A percentile compares a stretch with the other conserved stretches of the same genome.
These are phyloP conservation scores for Cutaneotrichosporon sp. DNA, from an alignment of 1,284 basidiomycete species.

Conservation along the genomic window DNA sequence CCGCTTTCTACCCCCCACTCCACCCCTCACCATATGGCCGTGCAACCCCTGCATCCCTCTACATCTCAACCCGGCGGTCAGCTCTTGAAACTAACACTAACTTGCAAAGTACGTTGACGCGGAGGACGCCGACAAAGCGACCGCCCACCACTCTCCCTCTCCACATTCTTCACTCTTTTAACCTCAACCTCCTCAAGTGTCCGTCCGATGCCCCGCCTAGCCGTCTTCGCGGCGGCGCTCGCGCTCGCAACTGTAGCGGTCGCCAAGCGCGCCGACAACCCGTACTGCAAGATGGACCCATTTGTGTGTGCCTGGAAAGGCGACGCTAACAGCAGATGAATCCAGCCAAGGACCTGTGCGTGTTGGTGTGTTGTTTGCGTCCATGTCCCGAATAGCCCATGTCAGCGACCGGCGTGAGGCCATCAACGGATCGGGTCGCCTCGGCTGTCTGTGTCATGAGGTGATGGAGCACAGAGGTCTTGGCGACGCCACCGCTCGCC, in stretches of 20 bases:
- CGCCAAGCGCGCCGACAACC: slow-evolving; percentile 9
- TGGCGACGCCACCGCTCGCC: neutral
- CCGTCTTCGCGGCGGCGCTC: slow-evolving; percentile 3
- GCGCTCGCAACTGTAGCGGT: neutral
- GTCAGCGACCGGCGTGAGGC: neutral
- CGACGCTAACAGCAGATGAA: slow-evolving; percentile 10
- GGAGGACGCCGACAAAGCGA: too few species aligned
- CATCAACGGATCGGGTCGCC: neutral
- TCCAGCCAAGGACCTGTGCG: slow-evolving; percentile 15
- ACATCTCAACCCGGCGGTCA: too few species aligned
- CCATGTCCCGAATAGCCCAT: neutral
- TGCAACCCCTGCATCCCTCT: too few species aligned
- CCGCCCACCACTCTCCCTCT: too few species aligned
- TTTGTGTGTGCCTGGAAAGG: neutral
- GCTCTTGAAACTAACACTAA: too few species aligned
- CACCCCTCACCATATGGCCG: too few species aligned
- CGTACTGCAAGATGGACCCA: slow-evolving; percentile 17
- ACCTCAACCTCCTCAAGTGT: too few species aligned
- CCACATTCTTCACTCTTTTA: too few species aligned
- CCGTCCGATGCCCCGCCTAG: neutral
- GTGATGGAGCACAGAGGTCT: neutral
- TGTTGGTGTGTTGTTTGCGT: neutral
- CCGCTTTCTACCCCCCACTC: too few species aligned
- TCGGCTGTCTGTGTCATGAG: neutral
- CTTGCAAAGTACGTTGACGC: too few species aligned